phyloP scores from a whole-genome alignment of 805 yeast genomes.

The Hanseniaspora lindneri region DNA sequence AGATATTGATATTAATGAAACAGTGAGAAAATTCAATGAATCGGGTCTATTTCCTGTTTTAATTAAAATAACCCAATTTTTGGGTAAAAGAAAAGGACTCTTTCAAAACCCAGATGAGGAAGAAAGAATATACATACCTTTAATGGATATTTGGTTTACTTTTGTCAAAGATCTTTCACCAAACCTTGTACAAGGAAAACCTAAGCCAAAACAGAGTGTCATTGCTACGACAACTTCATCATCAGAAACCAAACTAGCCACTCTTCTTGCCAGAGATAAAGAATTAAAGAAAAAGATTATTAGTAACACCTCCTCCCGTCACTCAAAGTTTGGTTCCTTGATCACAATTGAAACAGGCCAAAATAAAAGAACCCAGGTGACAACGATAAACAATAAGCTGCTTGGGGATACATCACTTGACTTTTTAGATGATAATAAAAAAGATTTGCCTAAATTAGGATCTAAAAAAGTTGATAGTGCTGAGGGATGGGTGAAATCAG shows the following conservation, averaged over 20 bases:
- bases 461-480: background rate
- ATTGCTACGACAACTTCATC: background rate
- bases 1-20: constrained; percentile 54
- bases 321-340: constrained; percentile 82
- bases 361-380: constrained; percentile 31
- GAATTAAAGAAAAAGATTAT: constrained; percentile 38
- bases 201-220: background rate
- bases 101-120: constrained; percentile 35
- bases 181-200: background rate
- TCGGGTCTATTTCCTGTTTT: constrained; percentile 66
- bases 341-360: constrained; percentile 57
- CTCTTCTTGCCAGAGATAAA: constrained; percentile 50
- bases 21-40: constrained; percentile 45
- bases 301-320: constrained; percentile 54
- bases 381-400: background rate
- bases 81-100: background rate
- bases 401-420: constrained; percentile 3
- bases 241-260: constrained; percentile 26
- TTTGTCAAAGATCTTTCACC: constrained; percentile 47
- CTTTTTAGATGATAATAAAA: constrained; percentile 10
- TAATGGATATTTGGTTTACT: constrained; percentile 59
- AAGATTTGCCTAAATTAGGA: background rate
- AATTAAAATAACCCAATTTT: constrained; percentile 48
- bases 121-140: constrained; percentile 45
- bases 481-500: constrained; percentile 6